Conservation (phyloP, 257 asterid species). For the Parsonsia alboflavescens region DNA sequence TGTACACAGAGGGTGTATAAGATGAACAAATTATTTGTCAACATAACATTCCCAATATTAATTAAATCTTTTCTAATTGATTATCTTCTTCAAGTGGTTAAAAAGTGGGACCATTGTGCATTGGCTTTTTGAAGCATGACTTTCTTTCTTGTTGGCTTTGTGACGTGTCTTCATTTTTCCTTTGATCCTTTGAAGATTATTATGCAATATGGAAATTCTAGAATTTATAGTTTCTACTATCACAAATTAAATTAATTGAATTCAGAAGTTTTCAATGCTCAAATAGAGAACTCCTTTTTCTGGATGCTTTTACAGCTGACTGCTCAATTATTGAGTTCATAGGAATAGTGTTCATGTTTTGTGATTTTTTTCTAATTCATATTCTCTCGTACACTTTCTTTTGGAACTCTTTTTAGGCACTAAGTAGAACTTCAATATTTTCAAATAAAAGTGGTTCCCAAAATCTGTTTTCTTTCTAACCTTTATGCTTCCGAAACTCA, state of each 20-base stretch:
- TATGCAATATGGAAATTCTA: not conserved
- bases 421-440: not conserved
- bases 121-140: not conserved
- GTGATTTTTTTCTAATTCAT: not conserved
- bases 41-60: not conserved
- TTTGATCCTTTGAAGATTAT: not conserved
- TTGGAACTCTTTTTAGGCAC: not conserved
- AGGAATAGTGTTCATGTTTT: not conserved
- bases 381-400: not conserved
- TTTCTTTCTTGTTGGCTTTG: not conserved
- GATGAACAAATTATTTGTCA: not conserved
- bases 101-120: not conserved
- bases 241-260: not conserved
- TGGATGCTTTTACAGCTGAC: not conserved
- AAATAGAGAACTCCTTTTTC: not conserved
- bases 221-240: not conserved
- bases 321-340: not conserved
- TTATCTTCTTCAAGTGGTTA: not conserved
- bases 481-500: not conserved
- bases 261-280: not conserved
- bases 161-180: not conserved
- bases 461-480: not conserved
- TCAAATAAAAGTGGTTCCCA: not conserved
- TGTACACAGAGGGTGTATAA: no score
- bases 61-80: not conserved